Evolutionary conservation across 2,329 filamentous ascomycete genomes (phyloP), one percentile per base, ranked within the genome.

Genomic region (Lasiodiplodia sp.): DNA sequence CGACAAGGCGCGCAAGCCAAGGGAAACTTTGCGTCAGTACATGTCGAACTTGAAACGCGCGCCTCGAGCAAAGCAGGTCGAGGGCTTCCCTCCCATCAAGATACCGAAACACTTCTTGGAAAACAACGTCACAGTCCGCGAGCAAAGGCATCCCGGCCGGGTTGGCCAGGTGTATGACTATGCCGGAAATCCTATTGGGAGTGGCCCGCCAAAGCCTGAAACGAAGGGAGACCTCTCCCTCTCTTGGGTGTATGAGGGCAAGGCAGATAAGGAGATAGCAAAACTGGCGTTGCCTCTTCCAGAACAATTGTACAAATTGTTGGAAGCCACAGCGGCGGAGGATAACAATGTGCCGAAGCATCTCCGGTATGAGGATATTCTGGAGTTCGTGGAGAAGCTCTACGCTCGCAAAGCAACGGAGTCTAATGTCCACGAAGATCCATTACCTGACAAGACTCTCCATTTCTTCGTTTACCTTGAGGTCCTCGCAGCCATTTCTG

Each of bases 91-190:
- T 56, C 80, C 80, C 23, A 76, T 83, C 4, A 80, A 84, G 62
- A 79, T 92, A 16, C 88, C 90, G 0, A 77, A 82, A 68, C 85
- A 83, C 77, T 92, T 91, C 70, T 77, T 88, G 66, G 78, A 84
- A 49, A 76, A 80, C 23, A 86, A 86, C 67, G 83, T 91, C 34
- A 75, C 76, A 57, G 73, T 83, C 11, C 73, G 77, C 37, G 77
- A 82, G 38, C 77, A 81, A 14, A n/a, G 55, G 23, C 21, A 31
- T 5, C 11, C 11, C 25, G 7, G 25, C n/a, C 49, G 23, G 10
- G 16, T 28, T 3, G n/a, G 11, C 1, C 38, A 16, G 8, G n/a
- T 4, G 12, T 25, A 4, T 2, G 38, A 34, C 23, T 8, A 31
- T 51, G 21, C 34, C 37, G 40, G 55, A n/a, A 25, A 44, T 34